A percentile compares a stretch with the other conserved stretches of the same genome.
phyloP scores from a whole-genome alignment of 2,329 filamentous ascomycete species.

The Pseudocercospora macadamiae region DNA sequence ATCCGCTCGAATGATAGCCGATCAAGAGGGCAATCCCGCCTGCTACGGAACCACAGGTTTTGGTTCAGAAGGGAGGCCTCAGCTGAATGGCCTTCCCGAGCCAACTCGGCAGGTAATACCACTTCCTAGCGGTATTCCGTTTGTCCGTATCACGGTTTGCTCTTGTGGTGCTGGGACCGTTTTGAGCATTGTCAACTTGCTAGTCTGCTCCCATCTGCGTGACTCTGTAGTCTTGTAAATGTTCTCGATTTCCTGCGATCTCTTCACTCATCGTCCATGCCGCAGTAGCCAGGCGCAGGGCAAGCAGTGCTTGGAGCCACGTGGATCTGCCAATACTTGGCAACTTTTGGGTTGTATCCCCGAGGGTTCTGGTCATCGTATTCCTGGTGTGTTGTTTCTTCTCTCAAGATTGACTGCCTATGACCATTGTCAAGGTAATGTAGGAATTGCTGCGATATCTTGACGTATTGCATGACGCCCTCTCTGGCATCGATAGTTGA shows the following conservation, averaged over 20 bases:
- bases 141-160: too few relatives aligned
- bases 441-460: slow-evolving; percentile 61
- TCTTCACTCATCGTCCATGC: slow-evolving; percentile 23
- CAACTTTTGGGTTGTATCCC: slow-evolving; percentile 28
- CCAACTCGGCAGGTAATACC: too few relatives aligned
- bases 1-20: not conserved
- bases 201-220: too few relatives aligned
- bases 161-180: too few relatives aligned
- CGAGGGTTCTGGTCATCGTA: slow-evolving; percentile 37
- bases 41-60: not conserved
- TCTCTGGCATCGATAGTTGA: slow-evolving; percentile 60
- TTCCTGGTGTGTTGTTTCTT: slow-evolving; percentile 50
- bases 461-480: slow-evolving; percentile 63
- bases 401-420: slow-evolving; percentile 53
- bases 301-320: slow-evolving; percentile 40
- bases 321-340: slow-evolving; percentile 49
- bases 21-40: too few relatives aligned
- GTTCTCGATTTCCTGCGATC: not conserved
- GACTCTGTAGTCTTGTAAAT: too few relatives aligned
- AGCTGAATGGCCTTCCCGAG: too few relatives aligned
- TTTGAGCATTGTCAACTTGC: too few relatives aligned
- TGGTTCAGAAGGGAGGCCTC: too few relatives aligned
- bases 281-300: slow-evolving; percentile 25
- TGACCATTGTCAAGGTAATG: slow-evolving; percentile 49
- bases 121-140: too few relatives aligned